A percentile compares a stretch with the other conserved stretches of the same genome.
These are phyloP conservation scores for Coprinellus micaceus DNA, from an alignment of 768 basidiomycete genomes.

Conservation along the genomic window DNA sequence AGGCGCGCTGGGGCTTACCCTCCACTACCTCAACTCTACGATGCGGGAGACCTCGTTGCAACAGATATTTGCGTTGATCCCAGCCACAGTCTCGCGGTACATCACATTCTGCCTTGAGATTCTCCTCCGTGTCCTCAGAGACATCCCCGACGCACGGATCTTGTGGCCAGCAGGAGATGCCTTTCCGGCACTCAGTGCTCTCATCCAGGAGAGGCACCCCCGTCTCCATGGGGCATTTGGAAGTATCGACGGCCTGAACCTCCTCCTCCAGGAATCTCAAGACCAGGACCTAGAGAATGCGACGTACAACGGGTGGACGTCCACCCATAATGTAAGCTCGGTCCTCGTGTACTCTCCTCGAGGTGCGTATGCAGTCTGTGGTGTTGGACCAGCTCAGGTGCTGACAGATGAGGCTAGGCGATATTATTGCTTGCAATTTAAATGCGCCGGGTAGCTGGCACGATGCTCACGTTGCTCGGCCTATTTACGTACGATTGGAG, in stretches of 20 bases:
- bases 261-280: constrained; percentile 31
- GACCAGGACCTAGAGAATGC: constrained; percentile 43
- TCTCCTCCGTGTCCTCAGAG: constrained; percentile 25
- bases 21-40: constrained; percentile 32
- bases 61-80: constrained; percentile 41
- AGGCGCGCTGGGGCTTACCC: constrained; percentile 36
- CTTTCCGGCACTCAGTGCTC: constrained; percentile 22
- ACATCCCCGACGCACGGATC: constrained; percentile 28
- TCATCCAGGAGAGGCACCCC: constrained; percentile 26
- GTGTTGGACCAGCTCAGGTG: too few species aligned
- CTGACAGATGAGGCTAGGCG: constrained; percentile 30
- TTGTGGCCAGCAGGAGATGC: constrained; percentile 23
- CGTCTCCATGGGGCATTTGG: constrained; percentile 36
- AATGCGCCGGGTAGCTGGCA: constrained; percentile 51
- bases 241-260: constrained; percentile 39
- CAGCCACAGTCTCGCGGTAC: constrained; percentile 33
- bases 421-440: constrained; percentile 29
- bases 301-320: constrained; percentile 44
- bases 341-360: constrained; percentile 35
- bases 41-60: constrained; percentile 34
- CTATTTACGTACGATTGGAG: constrained; percentile 34
- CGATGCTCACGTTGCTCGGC: constrained; percentile 37
- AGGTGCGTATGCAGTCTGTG: constrained; percentile 20
- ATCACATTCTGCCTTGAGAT: constrained; percentile 30
- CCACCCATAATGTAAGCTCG: constrained; percentile 36